Evolutionary conservation across 495 filamentous ascomycete species (phyloP).

Genomic region (Beverwykella pulmonaria): DNA sequence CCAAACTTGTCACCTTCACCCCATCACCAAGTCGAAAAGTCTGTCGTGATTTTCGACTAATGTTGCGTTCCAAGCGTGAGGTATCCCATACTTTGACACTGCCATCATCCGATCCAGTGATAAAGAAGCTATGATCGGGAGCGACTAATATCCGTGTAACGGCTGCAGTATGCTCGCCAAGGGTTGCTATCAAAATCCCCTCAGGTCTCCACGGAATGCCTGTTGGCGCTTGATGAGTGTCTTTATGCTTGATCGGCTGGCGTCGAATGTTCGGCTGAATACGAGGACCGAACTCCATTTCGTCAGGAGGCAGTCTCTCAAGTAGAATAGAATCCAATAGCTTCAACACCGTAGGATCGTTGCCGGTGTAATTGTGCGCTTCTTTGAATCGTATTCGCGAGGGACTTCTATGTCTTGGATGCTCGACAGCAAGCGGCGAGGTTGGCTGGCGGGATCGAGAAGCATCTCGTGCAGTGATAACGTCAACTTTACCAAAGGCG

Average conservation of each 20-base stretch:
- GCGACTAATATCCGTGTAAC: constrained; percentile 82
- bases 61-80: constrained; percentile 81
- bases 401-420: constrained; percentile 37
- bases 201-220: constrained; percentile 78
- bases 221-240: constrained; percentile 43
- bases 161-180: constrained; percentile 81
- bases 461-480: constrained; percentile 15
- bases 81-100: constrained; percentile 94
- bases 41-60: constrained; percentile 83
- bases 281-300: constrained; percentile 75
- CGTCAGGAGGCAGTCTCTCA: constrained; percentile 85
- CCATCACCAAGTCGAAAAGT: constrained; percentile 74
- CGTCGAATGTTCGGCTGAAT: constrained; percentile 71
- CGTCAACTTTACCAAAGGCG: constrained; percentile 85
- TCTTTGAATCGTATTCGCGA: constrained; percentile 40
- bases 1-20: constrained; percentile 74
- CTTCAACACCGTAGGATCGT: constrained; percentile 82
- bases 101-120: constrained; percentile 91
- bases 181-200: constrained; percentile 80
- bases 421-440: constrained; percentile 39
- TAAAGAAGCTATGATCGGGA: constrained; percentile 93
- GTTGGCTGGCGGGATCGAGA: constrained; percentile 43
- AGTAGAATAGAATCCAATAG: constrained; percentile 87
- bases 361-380: constrained; percentile 78
- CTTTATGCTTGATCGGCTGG: constrained; percentile 64